Percentiles rank a stretch among this genome's conserved stretches.
Evolutionary conservation across 2,329 filamentous ascomycete species (phyloP).

Genomic region (Esteya vermicola): DNA sequence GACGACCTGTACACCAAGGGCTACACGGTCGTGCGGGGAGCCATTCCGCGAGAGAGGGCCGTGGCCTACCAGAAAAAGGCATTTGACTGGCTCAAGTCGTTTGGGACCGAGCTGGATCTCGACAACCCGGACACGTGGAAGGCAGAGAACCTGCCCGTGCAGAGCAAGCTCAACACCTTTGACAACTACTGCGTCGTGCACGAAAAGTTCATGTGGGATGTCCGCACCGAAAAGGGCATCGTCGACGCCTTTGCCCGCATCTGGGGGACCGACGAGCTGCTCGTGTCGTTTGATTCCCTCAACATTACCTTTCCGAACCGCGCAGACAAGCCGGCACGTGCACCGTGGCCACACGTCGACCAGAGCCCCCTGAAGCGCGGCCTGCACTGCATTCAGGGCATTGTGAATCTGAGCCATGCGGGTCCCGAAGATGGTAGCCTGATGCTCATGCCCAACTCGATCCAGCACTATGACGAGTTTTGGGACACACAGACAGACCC

Average conservation of each 20-base stretch:
- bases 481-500: slow-evolving; percentile 7
- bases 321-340: neutral
- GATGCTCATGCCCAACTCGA: neutral
- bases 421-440: slow-evolving; percentile 6
- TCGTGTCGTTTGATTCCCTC: slow-evolving; percentile 1
- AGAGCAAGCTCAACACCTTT: slow-evolving; percentile 23
- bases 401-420: slow-evolving; percentile 4
- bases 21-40: too few relatives aligned
- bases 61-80: too few relatives aligned
- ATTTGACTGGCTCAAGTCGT: slow-evolving; percentile 25
- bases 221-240: slow-evolving; percentile 7
- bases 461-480: slow-evolving; percentile 5
- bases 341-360: slow-evolving; percentile 6
- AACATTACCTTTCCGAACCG: slow-evolving; percentile 4
- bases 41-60: too few relatives aligned
- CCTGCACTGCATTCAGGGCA: slow-evolving; percentile 7
- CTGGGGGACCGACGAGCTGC: slow-evolving; percentile 11
- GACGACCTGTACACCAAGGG: too few relatives aligned
- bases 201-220: slow-evolving; percentile 3
- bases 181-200: slow-evolving; percentile 1
- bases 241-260: slow-evolving; percentile 9
- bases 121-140: slow-evolving; percentile 25
- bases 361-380: slow-evolving; percentile 1
- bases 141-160: slow-evolving; percentile 25
- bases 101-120: slow-evolving; percentile 23